Conservation (phyloP, 495 filamentous ascomycete genomes). For the Neurospora pannonica region DNA sequence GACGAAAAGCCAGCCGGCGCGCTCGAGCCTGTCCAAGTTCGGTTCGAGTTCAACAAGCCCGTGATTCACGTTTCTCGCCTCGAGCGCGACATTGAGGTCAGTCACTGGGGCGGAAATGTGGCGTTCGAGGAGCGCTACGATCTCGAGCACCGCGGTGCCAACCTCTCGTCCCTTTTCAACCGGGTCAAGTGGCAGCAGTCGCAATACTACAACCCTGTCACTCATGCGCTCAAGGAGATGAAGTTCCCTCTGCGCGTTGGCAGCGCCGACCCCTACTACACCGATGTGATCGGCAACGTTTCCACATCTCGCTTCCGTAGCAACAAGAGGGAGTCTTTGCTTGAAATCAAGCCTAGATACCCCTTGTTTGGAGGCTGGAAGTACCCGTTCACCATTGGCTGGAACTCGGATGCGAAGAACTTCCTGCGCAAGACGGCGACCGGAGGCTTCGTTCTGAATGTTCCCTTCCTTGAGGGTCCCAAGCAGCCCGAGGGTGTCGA, state of each 20-base stretch:
- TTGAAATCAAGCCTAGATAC: constrained; percentile 88
- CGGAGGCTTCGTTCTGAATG: constrained; percentile 74
- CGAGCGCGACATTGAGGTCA: constrained; percentile 87
- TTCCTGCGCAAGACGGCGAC: constrained; percentile 58
- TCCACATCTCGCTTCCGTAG: constrained; percentile 84
- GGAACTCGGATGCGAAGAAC: constrained; percentile 73
- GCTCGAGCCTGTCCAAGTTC: constrained; percentile 59
- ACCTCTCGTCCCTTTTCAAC: constrained; percentile 74
- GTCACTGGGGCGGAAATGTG: constrained; percentile 95
- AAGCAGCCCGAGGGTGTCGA: constrained; percentile 73
- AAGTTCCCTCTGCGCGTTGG: constrained; percentile 70
- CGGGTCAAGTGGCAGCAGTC: constrained; percentile 74
- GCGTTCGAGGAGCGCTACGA: constrained; percentile 91
- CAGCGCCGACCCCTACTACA: constrained; percentile 81
- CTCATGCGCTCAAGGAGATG: constrained; percentile 71
- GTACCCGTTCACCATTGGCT: constrained; percentile 89
- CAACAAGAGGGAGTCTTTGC: constrained; percentile 63
- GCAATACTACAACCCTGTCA: constrained; percentile 66
- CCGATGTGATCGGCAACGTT: constrained; percentile 94
- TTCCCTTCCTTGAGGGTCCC: constrained; percentile 92
- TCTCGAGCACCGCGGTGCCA: constrained; percentile 75
- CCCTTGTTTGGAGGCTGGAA: constrained; percentile 96
- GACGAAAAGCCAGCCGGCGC: constrained; percentile 65
- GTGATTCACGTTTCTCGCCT: constrained; percentile 64
- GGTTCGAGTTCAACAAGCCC: constrained; percentile 94